Base-by-base conservation (phyloP, 345 rosid genomes). In the Cochlearia excelsa region DNA sequence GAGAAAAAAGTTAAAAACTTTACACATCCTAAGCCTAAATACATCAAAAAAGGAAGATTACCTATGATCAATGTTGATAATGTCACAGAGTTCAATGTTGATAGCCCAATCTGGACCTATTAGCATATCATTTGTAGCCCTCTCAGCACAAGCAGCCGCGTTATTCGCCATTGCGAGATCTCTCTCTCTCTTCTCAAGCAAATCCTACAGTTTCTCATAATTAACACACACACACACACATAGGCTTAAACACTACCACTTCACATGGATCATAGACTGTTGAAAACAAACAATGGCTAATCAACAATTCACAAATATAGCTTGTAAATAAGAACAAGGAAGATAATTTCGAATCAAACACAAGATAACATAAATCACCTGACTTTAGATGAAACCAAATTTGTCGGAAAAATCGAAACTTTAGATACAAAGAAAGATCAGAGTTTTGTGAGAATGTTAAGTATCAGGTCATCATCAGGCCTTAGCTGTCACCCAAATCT, bases 101-200 rank as follows among this genome's bases (percentile, higher is more conserved):
- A 85, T 64, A 46, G 94, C 88, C 99, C 99, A 93, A 61, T 93
- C 95, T 3, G 99, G 99, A 66, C 88, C 92, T 39, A 80, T 81
- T 70, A 89, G 58, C 80, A 73, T 74, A 70, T 87, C 92, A 72
- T 78, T 84, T 0, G 99, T 93, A 7, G 96, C 97, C 73, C 95
- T 87, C 70, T 84, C 96, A 3, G 93, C 98, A 65, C 87, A 84
- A 0, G 84, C 74, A 9, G 82, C 83, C 7, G 82, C 98, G 39
- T 59, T 79, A 73, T 67, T 78, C 46, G 86, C 92, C 98, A 88
- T 40, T 11, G 23, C 23, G 23, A 16, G 31, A 10, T 28, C 27
- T 46, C 54, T 68, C 46, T 61, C 49, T 91, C 60, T 37, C 51
- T 54, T 31, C 45, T 9, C 50, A 38, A 50, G 70, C 59, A 63